These are phyloP conservation scores for Polyplosphaeria fusca DNA, from an alignment of 495 filamentous ascomycete species.

Conservation along the genomic window DNA sequence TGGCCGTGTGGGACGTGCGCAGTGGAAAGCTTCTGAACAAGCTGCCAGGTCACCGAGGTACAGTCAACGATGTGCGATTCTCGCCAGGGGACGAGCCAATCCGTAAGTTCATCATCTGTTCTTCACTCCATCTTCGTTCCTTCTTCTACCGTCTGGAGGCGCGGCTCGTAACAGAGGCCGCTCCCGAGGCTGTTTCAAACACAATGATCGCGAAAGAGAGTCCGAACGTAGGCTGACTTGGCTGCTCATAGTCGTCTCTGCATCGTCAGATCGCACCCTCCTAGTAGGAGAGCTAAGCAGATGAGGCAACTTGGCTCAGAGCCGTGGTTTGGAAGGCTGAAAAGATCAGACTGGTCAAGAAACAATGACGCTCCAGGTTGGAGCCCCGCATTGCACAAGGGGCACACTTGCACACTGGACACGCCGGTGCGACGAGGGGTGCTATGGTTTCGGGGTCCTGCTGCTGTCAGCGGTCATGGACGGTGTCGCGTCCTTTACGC, in stretches of 20 bases:
- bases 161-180: too few species aligned
- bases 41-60: conserved; percentile 90
- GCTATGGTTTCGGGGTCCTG: conserved; percentile 2
- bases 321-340: conserved; percentile 10
- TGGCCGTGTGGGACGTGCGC: conserved; percentile 82
- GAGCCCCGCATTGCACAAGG: conserved; percentile 11
- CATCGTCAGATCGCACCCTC: conserved; percentile 42
- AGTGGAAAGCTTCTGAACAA: conserved; percentile 88
- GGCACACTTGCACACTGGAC: conserved; percentile 14
- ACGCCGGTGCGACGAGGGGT: conserved; percentile 30
- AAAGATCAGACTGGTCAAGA: not conserved
- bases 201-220: not conserved
- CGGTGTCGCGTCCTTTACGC: conserved; percentile 4
- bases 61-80: conserved; percentile 92
- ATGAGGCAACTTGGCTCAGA: conserved; percentile 26
- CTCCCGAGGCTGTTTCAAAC: conserved; percentile 19
- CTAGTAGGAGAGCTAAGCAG: conserved; percentile 42
- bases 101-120: conserved; percentile 58
- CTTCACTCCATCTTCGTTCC: not conserved
- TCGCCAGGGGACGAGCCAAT: conserved; percentile 79
- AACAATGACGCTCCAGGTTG: not conserved
- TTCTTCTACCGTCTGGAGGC: conserved; percentile 1
- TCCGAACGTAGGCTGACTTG: conserved; percentile 14
- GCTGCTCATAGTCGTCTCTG: conserved; percentile 29
- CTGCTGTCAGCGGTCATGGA: not conserved